A percentile compares a stretch with the other conserved stretches of the same genome.
These are phyloP conservation scores for Cyamopsis tetragonoloba DNA, from an alignment of 306 rosid species.

Conservation along the genomic window DNA sequence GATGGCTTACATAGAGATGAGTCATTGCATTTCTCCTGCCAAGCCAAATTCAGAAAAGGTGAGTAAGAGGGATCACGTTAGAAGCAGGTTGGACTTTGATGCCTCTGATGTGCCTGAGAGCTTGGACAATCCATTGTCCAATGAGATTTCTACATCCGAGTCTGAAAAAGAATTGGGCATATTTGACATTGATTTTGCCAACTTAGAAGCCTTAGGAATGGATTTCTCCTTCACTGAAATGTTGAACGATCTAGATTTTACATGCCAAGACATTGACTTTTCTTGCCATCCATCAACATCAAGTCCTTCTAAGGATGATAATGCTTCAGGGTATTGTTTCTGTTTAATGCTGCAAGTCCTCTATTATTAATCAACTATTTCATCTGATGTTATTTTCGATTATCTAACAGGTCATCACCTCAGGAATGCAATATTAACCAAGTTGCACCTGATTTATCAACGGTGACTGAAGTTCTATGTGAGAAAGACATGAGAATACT, in stretches of 20 bases:
- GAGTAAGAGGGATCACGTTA: constrained; percentile 68
- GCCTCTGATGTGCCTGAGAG: constrained; percentile 36
- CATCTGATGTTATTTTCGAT: constrained; percentile 17
- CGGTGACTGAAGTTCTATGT: constrained; percentile 54
- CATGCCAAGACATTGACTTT: constrained; percentile 49
- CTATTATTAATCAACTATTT: background rate
- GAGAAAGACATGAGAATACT: constrained; percentile 45
- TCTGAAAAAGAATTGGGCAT: constrained; percentile 62
- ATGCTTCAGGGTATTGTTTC: constrained; percentile 61
- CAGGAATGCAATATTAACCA: constrained; percentile 40
- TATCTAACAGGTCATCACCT: constrained; percentile 40
- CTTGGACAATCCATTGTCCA: constrained; percentile 28
- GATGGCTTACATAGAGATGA: constrained; percentile 61
- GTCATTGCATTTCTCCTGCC: constrained; percentile 66
- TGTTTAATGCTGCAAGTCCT: constrained; percentile 3
- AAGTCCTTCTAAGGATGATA: constrained; percentile 37
- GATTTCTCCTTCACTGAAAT: constrained; percentile 76
- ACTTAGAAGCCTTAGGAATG: constrained; percentile 57
- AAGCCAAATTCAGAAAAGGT: constrained; percentile 45
- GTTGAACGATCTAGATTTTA: constrained; percentile 63
- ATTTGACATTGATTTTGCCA: constrained; percentile 65
- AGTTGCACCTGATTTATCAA: constrained; percentile 50
- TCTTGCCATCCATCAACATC: constrained; percentile 46
- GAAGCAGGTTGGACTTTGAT: constrained; percentile 80
- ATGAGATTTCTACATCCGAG: constrained; percentile 51